Evolutionary conservation across 306 rosid species (phyloP), one percentile per base, ranked within the genome.

Genomic region (Pachyrhizus erosus): DNA sequence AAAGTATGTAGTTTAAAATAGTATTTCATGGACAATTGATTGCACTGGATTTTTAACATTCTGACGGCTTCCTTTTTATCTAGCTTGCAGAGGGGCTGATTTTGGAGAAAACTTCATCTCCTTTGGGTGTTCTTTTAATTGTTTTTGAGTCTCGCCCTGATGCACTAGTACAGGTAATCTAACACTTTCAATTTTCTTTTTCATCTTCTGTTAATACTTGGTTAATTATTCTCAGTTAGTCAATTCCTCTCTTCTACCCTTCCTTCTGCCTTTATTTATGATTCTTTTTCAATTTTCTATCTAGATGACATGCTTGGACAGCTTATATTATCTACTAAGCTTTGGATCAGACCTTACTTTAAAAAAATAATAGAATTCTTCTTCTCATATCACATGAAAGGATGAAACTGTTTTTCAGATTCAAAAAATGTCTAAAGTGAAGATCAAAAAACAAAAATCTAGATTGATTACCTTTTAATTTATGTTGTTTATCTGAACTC

Each of bases 121-220:
- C 99, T 43, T 76, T 96, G 83, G 99, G 99, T 31, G 98, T 96
- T 81, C 97, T 96, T 70, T 86, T 96, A 87, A 92, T 96, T 81
- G 89, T 96, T 76, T 96, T 96, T 52, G 99, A 96, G 88, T 92
- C 99, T 87, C 99, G 99, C 80, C 99, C 99, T 15, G 98, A 96
- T 66, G 99, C 98, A 12, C 83, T 96, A 34, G 97, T 93, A 73
- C 99, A 96, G 99, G 99, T 96, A 80, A 72, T 26, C 70, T 20
- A 61, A 51, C 62, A 55, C 60, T 74, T 81, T 78, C 70, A 5
- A 40, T 33, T 51, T 12, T 26, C 23, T 46, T 4, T 17, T n/a
- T 40, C 23, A 27, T 58, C 29, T n/a, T 62, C 18, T 52, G 45
- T 20, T 69, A 13, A 37, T 49, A 72, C 54, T 42, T 77, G 40